These are phyloP conservation scores for Candida ovalis DNA, from an alignment of 805 yeast species.

Conservation along the genomic window DNA sequence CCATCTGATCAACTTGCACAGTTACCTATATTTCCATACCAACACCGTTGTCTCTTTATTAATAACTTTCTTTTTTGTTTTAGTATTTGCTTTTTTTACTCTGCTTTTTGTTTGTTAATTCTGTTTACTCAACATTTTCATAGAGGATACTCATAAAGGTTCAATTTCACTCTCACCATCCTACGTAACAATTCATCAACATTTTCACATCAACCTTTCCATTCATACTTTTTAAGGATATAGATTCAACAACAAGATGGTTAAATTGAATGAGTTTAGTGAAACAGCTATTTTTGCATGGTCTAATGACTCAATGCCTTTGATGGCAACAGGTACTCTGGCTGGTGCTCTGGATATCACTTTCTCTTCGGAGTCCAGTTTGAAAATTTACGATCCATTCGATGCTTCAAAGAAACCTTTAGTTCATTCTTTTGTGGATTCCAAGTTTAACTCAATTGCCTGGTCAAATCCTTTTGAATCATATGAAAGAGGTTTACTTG, in stretches of 20 bases:
- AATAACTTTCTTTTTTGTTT: too few species aligned
- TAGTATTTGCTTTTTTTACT: too few species aligned
- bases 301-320: constrained; percentile 75
- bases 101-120: too few species aligned
- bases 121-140: too few species aligned
- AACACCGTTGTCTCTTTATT: too few species aligned
- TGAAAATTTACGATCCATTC: constrained; percentile 76
- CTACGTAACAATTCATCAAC: too few species aligned
- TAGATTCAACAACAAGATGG: constrained; percentile 40
- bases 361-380: constrained; percentile 72
- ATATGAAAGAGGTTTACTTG: constrained; percentile 56
- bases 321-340: constrained; percentile 87
- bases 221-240: not conserved
- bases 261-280: constrained; percentile 76
- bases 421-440: constrained; percentile 44
- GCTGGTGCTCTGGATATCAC: constrained; percentile 93
- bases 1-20: too few species aligned
- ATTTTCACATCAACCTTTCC: too few species aligned
- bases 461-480: constrained; percentile 65
- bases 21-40: too few species aligned
- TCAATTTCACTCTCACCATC: not conserved
- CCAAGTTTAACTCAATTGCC: constrained; percentile 73
- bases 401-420: constrained; percentile 38
- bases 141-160: too few species aligned
- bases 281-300: constrained; percentile 95